Base-by-base conservation (phyloP, 768 basidiomycete species). In the Chiua virens region DNA sequence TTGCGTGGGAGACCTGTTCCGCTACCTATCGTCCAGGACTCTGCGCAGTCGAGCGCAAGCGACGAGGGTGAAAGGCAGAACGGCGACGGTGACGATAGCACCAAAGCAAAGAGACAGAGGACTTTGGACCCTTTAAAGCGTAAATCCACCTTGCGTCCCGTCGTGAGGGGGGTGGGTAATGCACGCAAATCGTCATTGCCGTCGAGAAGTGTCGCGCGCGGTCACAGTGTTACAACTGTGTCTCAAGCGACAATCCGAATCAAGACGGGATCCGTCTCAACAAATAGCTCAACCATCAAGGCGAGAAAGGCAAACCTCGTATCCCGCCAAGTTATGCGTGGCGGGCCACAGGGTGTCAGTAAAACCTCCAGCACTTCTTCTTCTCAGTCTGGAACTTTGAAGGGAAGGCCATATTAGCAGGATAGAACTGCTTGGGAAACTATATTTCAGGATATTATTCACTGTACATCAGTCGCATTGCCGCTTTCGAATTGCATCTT, bases 311-410 rank as follows among this genome's bases (percentile, higher is more conserved):
- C 50, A 28, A 46, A 20, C 2, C 17, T 45, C 28, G 32, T 17
- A 5, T 21, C 56, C 8, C 57, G 56, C 46, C 65, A 56, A 23
- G 35, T 32, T 35, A 10, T 22, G 36, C 51, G 53, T 15, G 50
- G 54, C 17, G 52, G 40, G 10, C 25, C 50, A n/a, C 63, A 50
- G 36, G 54, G 43, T 14, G 36, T 56, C n/a, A 22, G 40, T 18
- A 58, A 59, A 57, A 69, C 47, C 23, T 53, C 60, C 18, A 65
- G 54, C 22, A 52, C 68, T 38, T 57, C 57, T 28, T 61, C 56
- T 55, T 65, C 68, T 37, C 67, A 57, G 55, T 60, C 61, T 48
- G 64, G 55, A 32, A 66, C 58, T 41, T 38, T 52, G 53, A 60
- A 37, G 32, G 58, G 60, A 48, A 60, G 52, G 44, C 54, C 36